phyloP scores from a whole-genome alignment of 1,284 basidiomycete species.

The Ganoderma sinense region DNA sequence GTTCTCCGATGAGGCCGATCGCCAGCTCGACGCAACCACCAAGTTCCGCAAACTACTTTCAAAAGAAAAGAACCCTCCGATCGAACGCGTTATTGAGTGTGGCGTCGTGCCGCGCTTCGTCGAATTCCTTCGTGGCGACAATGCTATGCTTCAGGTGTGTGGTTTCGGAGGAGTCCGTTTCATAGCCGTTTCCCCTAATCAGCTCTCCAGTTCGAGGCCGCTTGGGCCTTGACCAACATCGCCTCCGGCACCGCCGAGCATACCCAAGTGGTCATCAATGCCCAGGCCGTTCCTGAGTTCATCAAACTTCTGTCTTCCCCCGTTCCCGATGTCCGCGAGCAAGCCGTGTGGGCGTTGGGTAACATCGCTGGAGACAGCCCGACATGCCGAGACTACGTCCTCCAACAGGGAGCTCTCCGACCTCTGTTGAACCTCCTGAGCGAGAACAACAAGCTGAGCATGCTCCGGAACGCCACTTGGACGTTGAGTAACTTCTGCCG shows the following conservation, averaged over 20 bases:
- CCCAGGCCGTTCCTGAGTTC: slow-evolving; percentile 96
- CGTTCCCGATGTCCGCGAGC: slow-evolving; percentile 93
- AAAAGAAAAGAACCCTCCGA: slow-evolving; percentile 99
- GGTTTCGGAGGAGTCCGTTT: slow-evolving; percentile 11
- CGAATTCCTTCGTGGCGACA: slow-evolving; percentile 88
- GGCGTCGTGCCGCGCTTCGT: slow-evolving; percentile 98
- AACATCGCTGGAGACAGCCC: slow-evolving; percentile 98
- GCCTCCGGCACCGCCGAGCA: slow-evolving; percentile 99
- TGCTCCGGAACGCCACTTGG: slow-evolving; percentile 98
- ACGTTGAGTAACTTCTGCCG: slow-evolving; percentile 98
- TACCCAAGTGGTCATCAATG: slow-evolving; percentile 96
- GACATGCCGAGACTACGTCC: slow-evolving; percentile 90
- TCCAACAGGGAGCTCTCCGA: slow-evolving; percentile 79
- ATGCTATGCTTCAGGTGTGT: slow-evolving; percentile 94
- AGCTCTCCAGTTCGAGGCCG: slow-evolving; percentile 90
- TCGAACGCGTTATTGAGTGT: slow-evolving; percentile 98
- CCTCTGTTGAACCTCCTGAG: slow-evolving; percentile 78
- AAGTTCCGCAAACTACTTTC: slow-evolving; percentile 98
- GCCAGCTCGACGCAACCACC: slow-evolving; percentile 93
- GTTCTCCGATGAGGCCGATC: slow-evolving; percentile 91
- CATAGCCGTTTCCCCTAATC: slow-evolving; percentile 19
- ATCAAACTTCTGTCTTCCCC: slow-evolving; percentile 91
- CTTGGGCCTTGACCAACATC: slow-evolving; percentile 99
- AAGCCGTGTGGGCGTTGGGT: slow-evolving; percentile 96
- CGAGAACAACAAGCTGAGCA: slow-evolving; percentile 94